Conservation (phyloP, 768 basidiomycete genomes). For the Trametes villosa region DNA sequence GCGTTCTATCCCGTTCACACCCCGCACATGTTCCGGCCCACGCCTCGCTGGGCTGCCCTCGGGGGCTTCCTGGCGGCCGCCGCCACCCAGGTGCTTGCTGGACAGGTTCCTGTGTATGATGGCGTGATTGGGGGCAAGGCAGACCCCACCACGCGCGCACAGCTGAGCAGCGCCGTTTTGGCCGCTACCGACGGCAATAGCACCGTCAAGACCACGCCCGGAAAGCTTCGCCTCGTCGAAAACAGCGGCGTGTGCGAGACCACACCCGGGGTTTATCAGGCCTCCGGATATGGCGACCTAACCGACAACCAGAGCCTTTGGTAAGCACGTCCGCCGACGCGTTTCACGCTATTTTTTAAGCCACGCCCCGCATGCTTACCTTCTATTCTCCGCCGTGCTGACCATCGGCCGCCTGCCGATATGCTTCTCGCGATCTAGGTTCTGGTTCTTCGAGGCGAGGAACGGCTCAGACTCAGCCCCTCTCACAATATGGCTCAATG, state of each 20-base stretch:
- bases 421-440: conserved; percentile 42
- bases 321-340: conserved; percentile 35
- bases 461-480: conserved; percentile 63
- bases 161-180: conserved; percentile 6
- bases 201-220: conserved; percentile 38
- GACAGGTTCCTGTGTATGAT: conserved; percentile 52
- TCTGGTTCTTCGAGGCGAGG: conserved; percentile 73
- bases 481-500: conserved; percentile 69
- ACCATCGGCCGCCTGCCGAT: not conserved
- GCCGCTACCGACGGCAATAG: conserved; percentile 11
- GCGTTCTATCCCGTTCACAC: not conserved
- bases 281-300: conserved; percentile 67
- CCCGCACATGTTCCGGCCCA: conserved; percentile 25
- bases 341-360: not conserved
- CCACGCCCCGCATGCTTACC: not conserved
- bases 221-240: conserved; percentile 57
- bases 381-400: not conserved
- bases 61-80: conserved; percentile 22
- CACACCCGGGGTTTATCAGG: conserved; percentile 62
- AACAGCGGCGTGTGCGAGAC: conserved; percentile 71
- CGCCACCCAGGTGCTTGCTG: conserved; percentile 30
- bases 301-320: conserved; percentile 59
- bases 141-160: conserved; percentile 1
- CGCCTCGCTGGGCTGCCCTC: conserved; percentile 9
- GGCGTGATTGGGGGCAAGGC: conserved; percentile 56